Evolutionary conservation across 2,329 filamentous ascomycete genomes (phyloP), one percentile per base, ranked within the genome.

Genomic region (Lachnellula subtilissima): DNA sequence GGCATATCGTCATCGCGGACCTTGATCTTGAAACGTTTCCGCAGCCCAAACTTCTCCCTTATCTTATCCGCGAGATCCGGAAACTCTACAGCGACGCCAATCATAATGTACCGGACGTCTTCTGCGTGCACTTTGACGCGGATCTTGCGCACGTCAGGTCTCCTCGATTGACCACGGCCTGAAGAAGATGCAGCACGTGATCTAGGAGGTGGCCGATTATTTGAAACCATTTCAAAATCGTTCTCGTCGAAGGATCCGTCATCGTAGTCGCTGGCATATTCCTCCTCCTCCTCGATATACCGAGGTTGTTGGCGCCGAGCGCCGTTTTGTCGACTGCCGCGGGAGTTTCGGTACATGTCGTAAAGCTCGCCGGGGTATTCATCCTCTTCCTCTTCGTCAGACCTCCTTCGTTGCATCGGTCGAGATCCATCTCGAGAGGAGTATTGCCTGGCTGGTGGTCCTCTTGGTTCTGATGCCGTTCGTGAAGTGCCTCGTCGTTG

Each of bases 41-140:
- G 77, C 54, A 97, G 78, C 14, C 82, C 86, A 68, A 97, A 96
- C 74, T 99, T 99, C 60, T 91, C 87, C 48, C 87, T 82, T 57
- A 99, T 88, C 58, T 86, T 85, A 59, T 87, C 85, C 42, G 87
- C 85, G 46, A 99, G 84, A 57, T 93, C 89, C 5, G 80, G 76
- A 71, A 91, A 97, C 58, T 87, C 84, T 12, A 91, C 80, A 2
- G 83, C 82, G 0, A 85, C 76, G 7, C 83, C 83, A 52, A 97
- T 84, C 82, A 97, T 91, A 62, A 97, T 88, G 71, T 96, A 97
- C 58, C 95, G 86, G 35, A 91, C 94, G 68, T 99, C 94, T 46
- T 91, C 88, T 3, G 80, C 85, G 69, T 97, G 92, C 1, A 96
- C 91, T 76, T 99, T 99, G 70, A 97, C 85, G 39, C 92, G 84